Base-by-base conservation (phyloP, 192 early-diverging fungal species). In the Entophlyctis helioformis region DNA sequence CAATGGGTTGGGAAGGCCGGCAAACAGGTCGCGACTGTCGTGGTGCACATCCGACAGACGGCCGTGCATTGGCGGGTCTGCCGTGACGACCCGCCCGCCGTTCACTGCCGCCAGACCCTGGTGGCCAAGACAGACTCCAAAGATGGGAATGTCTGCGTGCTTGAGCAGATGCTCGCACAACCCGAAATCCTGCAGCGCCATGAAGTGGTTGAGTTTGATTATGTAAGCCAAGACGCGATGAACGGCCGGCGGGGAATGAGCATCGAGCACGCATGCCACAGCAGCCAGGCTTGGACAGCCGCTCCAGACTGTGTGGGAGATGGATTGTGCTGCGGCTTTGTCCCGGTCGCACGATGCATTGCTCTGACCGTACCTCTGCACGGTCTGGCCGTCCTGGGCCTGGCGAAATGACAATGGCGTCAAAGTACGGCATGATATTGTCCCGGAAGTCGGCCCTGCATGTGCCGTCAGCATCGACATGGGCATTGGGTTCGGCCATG, bases 51-150 rank as follows among this genome's bases (percentile, higher is more conserved):
- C 57, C 19, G 83, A 82, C 31, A 81, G 61, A 36, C 89, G 80
- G 4, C 94, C 91, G 48, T 97, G 91, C 43, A 95, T 75, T 1
- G 86, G 81, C 29, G 74, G 72, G 9, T 58, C 48, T 4, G 85
- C 82, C 41, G 72, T 69, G 5, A 59, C 59, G 1, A 96, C 72
- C 46, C 74, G 48, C 0, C 66, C 84, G 10, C 85, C 87, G 48
- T 77, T 82, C 4, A 60, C 61, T 20, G 50, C 35, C 1, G 80
- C 89, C 34, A 95, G 80, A 1, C 86, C 91, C 50, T 97, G 91
- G 62, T 93, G 87, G 0, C 94, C 94, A 32, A 97, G 67, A 62
- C 94, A 97, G 0, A 97, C 82, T 24, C 91, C 94, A 40, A 97
- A 74, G 6, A 93, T 63, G 5, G 94, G 89, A 38, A 79, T 48